These are phyloP conservation scores for Myotisia sp. DNA, from an alignment of 2,329 filamentous ascomycete genomes.

Conservation along the genomic window DNA sequence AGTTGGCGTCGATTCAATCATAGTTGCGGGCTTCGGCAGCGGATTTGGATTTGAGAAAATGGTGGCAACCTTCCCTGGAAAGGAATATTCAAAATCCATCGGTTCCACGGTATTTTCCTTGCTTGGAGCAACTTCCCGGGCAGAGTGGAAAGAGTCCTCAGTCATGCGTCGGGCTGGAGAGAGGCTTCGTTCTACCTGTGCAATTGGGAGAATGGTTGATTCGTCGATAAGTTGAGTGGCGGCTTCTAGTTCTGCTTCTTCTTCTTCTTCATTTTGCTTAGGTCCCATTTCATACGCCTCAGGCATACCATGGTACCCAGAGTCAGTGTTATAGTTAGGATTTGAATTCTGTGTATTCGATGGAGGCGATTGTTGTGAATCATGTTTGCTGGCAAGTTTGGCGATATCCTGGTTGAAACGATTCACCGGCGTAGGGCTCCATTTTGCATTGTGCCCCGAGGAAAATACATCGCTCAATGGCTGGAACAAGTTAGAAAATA, in stretches of 20 bases:
- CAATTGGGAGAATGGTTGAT: slow-evolving; percentile 12
- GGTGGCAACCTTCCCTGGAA: slow-evolving; percentile 10
- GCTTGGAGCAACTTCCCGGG: slow-evolving; percentile 25
- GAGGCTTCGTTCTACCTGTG: slow-evolving; percentile 14
- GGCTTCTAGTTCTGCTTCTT: slow-evolving; percentile 12
- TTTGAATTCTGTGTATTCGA: slow-evolving; percentile 19
- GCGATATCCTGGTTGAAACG: slow-evolving; percentile 24
- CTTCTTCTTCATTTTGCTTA: slow-evolving; percentile 2
- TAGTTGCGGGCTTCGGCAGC: background rate
- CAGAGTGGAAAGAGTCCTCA: slow-evolving; percentile 35
- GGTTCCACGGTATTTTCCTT: slow-evolving; percentile 26
- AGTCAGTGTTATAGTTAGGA: slow-evolving; percentile 30
- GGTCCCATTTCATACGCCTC: slow-evolving; percentile 12
- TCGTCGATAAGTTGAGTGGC: slow-evolving; percentile 24
- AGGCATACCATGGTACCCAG: slow-evolving; percentile 35
- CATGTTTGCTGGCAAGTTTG: slow-evolving; percentile 17
- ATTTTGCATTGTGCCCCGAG: slow-evolving; percentile 25
- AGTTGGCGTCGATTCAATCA: background rate
- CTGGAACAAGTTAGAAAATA: slow-evolving; percentile 18
- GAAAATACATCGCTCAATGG: slow-evolving; percentile 37
- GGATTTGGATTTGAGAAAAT: background rate
- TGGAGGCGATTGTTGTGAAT: slow-evolving; percentile 9
- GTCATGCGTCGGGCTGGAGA: slow-evolving; percentile 26
- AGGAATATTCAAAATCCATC: slow-evolving; percentile 16
- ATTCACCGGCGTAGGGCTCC: slow-evolving; percentile 22